Base-by-base conservation (phyloP, 2,329 filamentous ascomycete genomes). In the Podosphaera xanthii region DNA sequence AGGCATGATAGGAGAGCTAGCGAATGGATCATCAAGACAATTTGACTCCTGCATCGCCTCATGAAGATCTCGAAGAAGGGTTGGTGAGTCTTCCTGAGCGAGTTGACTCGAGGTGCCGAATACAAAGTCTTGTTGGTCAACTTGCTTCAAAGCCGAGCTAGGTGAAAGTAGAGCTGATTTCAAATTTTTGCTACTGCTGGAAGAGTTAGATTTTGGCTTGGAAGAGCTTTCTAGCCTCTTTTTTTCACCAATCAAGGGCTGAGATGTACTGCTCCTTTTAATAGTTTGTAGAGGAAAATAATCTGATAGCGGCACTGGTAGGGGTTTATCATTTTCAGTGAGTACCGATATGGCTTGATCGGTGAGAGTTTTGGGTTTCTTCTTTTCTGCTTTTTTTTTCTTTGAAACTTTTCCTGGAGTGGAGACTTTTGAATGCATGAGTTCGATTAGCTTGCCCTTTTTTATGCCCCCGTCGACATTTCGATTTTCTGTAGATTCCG, bases 101-200 rank as follows among this genome's bases (percentile, higher is more conserved):
- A 94, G 72, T 68, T 94, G 88, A 68, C 88, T 94, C 1, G 85
- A 90, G 0, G 87, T 92, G 0, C 87, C 88, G 70, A 94, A 94
- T 0, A 94, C 72, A 66, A 90, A 86, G 61, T 89, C 81, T 68
- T 92, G 88, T 0, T 77, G 74, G 2, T 78, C 75, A 12, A 85
- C 77, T 63, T 84, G 77, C 58, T 78, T 78, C 50, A 83, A 70
- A 1, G 87, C 88, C 33, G 83, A 78, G 55, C 73, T 74, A 0
- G 87, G 87, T 0, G 86, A 87, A 9, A 87, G 72, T 1, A 94
- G 69, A 22, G 68, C 72, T 63, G 71, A 73, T 62, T 70, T 30
- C 61, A 62, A 48, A 22, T 67, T 66, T 54, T 69, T 69, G 10
- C 55, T 40, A 46, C 64, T 62, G 55, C 61, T 66, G 57, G 61